These are phyloP conservation scores for Harringtonia aguacate DNA, from an alignment of 2,329 filamentous ascomycete genomes.

Conservation along the genomic window DNA sequence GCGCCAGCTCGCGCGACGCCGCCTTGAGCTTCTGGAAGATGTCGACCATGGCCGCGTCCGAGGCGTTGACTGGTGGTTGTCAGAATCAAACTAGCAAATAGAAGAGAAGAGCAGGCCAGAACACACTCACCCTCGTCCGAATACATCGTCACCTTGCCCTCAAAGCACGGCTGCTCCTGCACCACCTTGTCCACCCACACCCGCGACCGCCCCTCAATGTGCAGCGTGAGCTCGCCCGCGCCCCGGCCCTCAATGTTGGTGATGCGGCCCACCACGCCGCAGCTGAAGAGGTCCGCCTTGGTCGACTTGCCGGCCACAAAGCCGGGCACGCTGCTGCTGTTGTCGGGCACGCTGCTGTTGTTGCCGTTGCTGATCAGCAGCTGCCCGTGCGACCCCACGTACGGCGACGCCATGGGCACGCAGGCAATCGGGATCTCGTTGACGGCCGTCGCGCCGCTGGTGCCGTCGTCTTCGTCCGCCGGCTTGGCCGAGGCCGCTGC, in stretches of 20 bases:
- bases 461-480: not conserved
- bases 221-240: slow-evolving; percentile 65
- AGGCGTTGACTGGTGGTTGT: slow-evolving; percentile 18
- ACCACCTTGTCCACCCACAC: slow-evolving; percentile 64
- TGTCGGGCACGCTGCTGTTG: slow-evolving; percentile 20
- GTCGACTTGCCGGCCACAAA: slow-evolving; percentile 49
- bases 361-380: slow-evolving; percentile 58
- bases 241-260: slow-evolving; percentile 66
- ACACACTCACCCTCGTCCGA: slow-evolving; percentile 52
- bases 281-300: slow-evolving; percentile 68
- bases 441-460: slow-evolving; percentile 44
- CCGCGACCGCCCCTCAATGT: slow-evolving; percentile 76
- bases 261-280: slow-evolving; percentile 73
- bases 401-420: slow-evolving; percentile 70
- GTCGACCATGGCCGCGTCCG: slow-evolving; percentile 53
- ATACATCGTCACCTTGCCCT: slow-evolving; percentile 64
- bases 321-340: slow-evolving; percentile 26
- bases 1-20: slow-evolving; percentile 75
- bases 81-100: slow-evolving; percentile 1
- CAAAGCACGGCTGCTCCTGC: slow-evolving; percentile 76
- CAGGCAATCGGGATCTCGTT: slow-evolving; percentile 72
- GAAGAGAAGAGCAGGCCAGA: not conserved
- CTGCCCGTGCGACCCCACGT: slow-evolving; percentile 64
- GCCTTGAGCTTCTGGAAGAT: slow-evolving; percentile 74
- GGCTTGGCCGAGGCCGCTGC: no score